Evolutionary conservation across 2,329 filamentous ascomycete species (phyloP), one percentile per base, ranked within the genome.

Genomic region (Talaromyces sp.): DNA sequence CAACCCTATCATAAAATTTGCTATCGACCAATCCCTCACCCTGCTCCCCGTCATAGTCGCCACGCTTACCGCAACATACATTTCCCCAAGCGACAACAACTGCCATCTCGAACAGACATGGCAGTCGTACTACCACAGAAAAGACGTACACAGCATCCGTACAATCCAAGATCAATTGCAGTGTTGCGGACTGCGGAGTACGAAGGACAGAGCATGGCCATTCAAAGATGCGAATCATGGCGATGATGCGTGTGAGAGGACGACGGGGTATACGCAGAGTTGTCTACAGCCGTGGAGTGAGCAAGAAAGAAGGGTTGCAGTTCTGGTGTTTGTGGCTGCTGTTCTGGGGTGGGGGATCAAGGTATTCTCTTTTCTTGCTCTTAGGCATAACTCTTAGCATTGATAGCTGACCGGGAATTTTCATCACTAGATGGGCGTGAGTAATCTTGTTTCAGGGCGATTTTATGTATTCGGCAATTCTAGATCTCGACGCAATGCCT

Each of bases 141-240:
- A 77, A 61, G 66, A 78, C 39, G 70, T 71, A 5, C 61, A 67
- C 3, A 70, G 72, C 7, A 74, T 78, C 43, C 73, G 76, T 22
- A 56, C 71, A 2, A 77, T 78, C 60, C 75, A 79, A 62, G 73
- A 73, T 54, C 62, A 63, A 3, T 68, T 76, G 27, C 73, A 68
- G 45, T 78, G 77, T 59, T 79, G 76, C 47, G 77, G 77, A 2
- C 67, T 76, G 9, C 69, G 75, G 39, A 78, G 75, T 47, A 69
- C 72, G n/a, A 74, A 69, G 63, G 76, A 79, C 60, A 68, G 74
- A 17, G 74, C 76, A 2, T 79, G 76, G 76, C 76, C 76, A 1
- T 78, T 79, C 66, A 77, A 77, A 50, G 73, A 75, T 37, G 45
- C 43, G 6, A 66, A 35, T n/a, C 69, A 77, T 27, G 71, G 69